Evolutionary conservation across 495 filamentous ascomycete genomes (phyloP).

Genomic region (Tricharina praecox): DNA sequence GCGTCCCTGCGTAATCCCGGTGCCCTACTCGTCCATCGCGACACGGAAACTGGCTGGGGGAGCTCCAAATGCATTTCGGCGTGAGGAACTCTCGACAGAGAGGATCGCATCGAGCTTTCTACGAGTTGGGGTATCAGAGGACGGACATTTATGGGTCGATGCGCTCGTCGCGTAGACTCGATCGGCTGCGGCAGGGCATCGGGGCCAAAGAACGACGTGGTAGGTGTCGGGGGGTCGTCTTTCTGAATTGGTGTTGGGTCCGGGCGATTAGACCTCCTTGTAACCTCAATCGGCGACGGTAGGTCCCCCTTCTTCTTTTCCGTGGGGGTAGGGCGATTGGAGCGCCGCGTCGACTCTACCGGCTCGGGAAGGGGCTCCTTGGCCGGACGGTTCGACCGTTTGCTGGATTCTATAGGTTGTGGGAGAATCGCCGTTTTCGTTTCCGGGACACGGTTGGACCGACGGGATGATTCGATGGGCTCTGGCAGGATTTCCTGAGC

Average conservation of each 20-base stretch:
- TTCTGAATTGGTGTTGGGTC: constrained; percentile 16
- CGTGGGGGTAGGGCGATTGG: constrained; percentile 18
- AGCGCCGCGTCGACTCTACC: constrained; percentile 23
- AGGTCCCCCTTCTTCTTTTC: background rate
- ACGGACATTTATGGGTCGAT: constrained; percentile 22
- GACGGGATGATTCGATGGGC: constrained; percentile 20
- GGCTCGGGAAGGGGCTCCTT: constrained; percentile 16
- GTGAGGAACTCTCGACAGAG: constrained; percentile 19
- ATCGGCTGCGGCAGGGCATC: constrained; percentile 16
- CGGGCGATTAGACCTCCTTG: constrained; percentile 22
- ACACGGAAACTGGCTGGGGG: constrained; percentile 24
- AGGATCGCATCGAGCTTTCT: constrained; percentile 25
- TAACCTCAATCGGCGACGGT: constrained; percentile 16
- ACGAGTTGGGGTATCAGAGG: constrained; percentile 22
- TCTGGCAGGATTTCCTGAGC: constrained; percentile 12
- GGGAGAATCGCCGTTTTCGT: constrained; percentile 4
- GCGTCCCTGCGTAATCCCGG: constrained; percentile 16
- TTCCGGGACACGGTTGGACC: constrained; percentile 20
- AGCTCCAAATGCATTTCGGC: constrained; percentile 21
- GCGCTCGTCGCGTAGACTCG: constrained; percentile 19
- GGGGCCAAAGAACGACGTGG: constrained; percentile 21
- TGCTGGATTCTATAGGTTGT: constrained; percentile 20
- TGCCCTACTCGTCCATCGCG: constrained; percentile 23
- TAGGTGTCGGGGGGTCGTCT: constrained; percentile 19
- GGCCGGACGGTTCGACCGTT: constrained; percentile 19